A percentile compares a stretch with the other conserved stretches of the same genome.
Evolutionary conservation across 2,329 filamentous ascomycete genomes (phyloP).

Genomic region (Chaetomiaceae sp.): DNA sequence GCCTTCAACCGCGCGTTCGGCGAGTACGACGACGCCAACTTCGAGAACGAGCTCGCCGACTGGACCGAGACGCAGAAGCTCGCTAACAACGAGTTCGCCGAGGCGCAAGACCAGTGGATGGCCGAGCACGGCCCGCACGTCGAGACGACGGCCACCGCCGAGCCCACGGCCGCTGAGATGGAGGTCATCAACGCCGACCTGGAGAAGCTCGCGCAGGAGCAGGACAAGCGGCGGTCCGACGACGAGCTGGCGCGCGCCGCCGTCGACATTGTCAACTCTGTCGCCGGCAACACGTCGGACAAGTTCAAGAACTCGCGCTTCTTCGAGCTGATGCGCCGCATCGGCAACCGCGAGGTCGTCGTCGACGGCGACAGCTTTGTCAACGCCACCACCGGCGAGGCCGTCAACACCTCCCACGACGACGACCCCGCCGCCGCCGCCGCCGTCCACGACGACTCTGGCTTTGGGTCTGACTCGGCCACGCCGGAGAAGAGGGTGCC

Average conservation of each 20-base stretch:
- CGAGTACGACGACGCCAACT: conserved; percentile 26
- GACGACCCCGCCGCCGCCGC: too few species aligned
- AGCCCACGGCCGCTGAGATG: conserved; percentile 20
- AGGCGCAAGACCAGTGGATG: conserved; percentile 31
- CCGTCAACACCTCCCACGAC: conserved; percentile 10
- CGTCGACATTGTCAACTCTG: conserved; percentile 61
- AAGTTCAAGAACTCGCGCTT: conserved; percentile 80
- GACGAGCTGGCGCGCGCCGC: conserved; percentile 71
- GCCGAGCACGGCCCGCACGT: conserved; percentile 27
- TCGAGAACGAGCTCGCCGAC: conserved; percentile 20
- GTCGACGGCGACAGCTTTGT: conserved; percentile 55
- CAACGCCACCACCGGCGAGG: conserved; percentile 27
- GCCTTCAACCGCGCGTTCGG: conserved; percentile 29
- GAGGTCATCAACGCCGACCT: conserved; percentile 24
- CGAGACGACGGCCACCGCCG: conserved; percentile 4
- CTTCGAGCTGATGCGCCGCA: conserved; percentile 67
- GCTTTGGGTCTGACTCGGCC: background rate
- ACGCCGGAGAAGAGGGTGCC: background rate
- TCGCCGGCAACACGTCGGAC: conserved; percentile 61
- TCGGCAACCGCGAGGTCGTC: conserved; percentile 66
- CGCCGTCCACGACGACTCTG: background rate
- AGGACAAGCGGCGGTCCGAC: conserved; percentile 41
- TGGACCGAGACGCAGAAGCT: conserved; percentile 15
- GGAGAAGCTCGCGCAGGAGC: conserved; percentile 26
- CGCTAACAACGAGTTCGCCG: conserved; percentile 15